Evolutionary conservation across 1,284 basidiomycete species (phyloP), one percentile per base, ranked within the genome.

Genomic region (Lentinula novae-zelandiae): DNA sequence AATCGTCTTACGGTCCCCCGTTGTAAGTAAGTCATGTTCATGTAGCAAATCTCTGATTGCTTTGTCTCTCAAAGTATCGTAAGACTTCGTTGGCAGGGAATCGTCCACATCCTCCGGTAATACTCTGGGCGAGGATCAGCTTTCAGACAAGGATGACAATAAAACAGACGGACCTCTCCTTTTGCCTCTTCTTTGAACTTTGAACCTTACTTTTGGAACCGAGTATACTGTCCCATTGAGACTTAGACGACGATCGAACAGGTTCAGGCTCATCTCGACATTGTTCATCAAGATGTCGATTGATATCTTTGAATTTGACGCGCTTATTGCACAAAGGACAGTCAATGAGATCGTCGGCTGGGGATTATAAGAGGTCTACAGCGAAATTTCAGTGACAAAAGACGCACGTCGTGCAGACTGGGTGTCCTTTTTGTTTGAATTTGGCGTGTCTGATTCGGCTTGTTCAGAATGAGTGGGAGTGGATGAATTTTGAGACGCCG

Each of bases 11-110:
- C 82, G 78, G 65, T 85, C 83, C 9, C 89, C 89, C 12, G 68
- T 72, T 1, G 78, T 73, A 1, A 82, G 73, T 13, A 91, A 71
- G 20, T 74, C 78, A 56, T 84, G 76, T 48, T 83, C 78, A 5
- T 66, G 58, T 13, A 91, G 75, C 65, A 86, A 77, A n/a, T 85
- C 84, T 57, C 78, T 82, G 4, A 91, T 68, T 52, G 81, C 78
- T 66, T 78, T 83, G 51, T 87, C 86, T 65, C 85, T 89, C 53
- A 89, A 71, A 6, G 83, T 81, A 20, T 77, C 75, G 66, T 91
- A 91, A 0, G 87, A 82, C 9, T 81, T 81, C 64, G 87, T 88
- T 3, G 89, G 86, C 39, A 91, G 72, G 3, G 80, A 81, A 36
- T 78, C 73, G 27, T 76, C 74, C 9, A 75, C 65, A 33, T 72